A percentile compares a stretch with the other conserved stretches of the same genome.
Evolutionary conservation across 1,139 yeast species (phyloP).

Genomic region (Hansenula sp.): DNA sequence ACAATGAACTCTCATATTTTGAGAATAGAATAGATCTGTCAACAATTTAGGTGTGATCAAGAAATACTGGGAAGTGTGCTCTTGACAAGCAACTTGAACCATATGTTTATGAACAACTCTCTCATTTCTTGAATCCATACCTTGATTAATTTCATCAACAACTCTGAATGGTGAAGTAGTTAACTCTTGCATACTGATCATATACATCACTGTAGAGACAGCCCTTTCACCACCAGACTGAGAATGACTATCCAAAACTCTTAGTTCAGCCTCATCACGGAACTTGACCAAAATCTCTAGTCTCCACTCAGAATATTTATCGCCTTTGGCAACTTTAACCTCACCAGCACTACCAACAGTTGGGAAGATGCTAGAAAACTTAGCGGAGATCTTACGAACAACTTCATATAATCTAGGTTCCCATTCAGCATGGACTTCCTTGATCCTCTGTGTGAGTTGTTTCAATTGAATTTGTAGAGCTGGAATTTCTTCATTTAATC

Average conservation of each 20-base stretch:
- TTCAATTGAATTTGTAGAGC: conserved; percentile 25
- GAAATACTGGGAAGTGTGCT: conserved; percentile 68
- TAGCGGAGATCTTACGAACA: conserved; percentile 50
- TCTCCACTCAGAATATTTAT: conserved; percentile 71
- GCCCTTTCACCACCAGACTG: conserved; percentile 99
- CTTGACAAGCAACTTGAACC: conserved; percentile 83
- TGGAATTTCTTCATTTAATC: conserved; percentile 26
- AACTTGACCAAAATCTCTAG: conserved; percentile 83
- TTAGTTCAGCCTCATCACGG: conserved; percentile 68
- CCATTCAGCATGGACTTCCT: conserved; percentile 42
- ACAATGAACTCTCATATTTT: conserved; percentile 83
- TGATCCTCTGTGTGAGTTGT: conserved; percentile 34
- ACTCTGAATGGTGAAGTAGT: conserved; percentile 90
- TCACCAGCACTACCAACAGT: conserved; percentile 85
- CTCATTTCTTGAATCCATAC: conserved; percentile 96
- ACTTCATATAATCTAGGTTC: conserved; percentile 52
- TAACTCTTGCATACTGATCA: conserved; percentile 89
- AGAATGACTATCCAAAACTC: conserved; percentile 73
- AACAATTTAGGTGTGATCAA: conserved; percentile 89
- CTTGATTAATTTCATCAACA: conserved; percentile 98
- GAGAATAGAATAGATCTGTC: conserved; percentile 74
- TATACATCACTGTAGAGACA: conserved; percentile 85
- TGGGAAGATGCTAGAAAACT: conserved; percentile 63
- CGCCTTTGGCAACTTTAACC: conserved; percentile 52
- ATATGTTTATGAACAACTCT: conserved; percentile 81